Percentiles rank a stretch among this genome's conserved stretches.
Conservation (phyloP, 192 early-diverging fungal genomes). For the Podila verticillata region DNA sequence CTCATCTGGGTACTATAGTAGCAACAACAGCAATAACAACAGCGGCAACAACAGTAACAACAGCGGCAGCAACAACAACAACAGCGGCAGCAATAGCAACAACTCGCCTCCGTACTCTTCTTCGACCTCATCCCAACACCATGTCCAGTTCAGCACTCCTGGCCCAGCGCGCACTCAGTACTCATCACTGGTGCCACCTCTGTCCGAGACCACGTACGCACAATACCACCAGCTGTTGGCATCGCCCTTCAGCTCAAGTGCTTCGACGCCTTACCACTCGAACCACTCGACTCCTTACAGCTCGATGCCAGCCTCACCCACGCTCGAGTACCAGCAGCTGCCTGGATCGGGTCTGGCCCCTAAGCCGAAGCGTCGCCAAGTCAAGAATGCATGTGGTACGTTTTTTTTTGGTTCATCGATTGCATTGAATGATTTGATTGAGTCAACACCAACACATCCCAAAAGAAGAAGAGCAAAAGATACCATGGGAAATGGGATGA, state of each 20-base stretch:
- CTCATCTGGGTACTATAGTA: slow-evolving; percentile 1
- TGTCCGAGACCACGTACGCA: slow-evolving; percentile 34
- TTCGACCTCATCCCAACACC: background rate
- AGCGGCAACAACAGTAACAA: slow-evolving; percentile 10
- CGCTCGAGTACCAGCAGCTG: slow-evolving; percentile 33
- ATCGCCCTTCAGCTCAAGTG: slow-evolving; percentile 38
- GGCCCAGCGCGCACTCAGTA: slow-evolving; percentile 41
- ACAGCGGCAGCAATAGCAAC: slow-evolving; percentile 10
- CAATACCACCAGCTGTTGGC: slow-evolving; percentile 47
- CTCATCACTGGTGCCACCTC: slow-evolving; percentile 32
- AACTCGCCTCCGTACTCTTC: slow-evolving; percentile 4
- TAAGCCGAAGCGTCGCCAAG: slow-evolving; percentile 76
- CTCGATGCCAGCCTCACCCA: slow-evolving; percentile 47
- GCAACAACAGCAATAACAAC: slow-evolving; percentile 23
- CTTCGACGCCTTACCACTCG: slow-evolving; percentile 46
- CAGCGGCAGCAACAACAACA: slow-evolving; percentile 10
- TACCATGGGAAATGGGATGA: background rate
- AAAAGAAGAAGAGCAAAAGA: too few species aligned
- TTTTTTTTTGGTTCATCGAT: background rate
- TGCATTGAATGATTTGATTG: background rate
- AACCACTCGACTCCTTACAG: slow-evolving; percentile 52
- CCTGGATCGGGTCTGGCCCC: slow-evolving; percentile 7
- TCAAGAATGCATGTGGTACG: slow-evolving; percentile 92
- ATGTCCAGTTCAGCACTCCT: slow-evolving; percentile 33
- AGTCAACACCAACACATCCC: too few species aligned